Evolutionary conservation across 73 alveolate species (phyloP), one percentile per base, ranked within the genome.

Genomic region (Paramecium octaurelia): DNA sequence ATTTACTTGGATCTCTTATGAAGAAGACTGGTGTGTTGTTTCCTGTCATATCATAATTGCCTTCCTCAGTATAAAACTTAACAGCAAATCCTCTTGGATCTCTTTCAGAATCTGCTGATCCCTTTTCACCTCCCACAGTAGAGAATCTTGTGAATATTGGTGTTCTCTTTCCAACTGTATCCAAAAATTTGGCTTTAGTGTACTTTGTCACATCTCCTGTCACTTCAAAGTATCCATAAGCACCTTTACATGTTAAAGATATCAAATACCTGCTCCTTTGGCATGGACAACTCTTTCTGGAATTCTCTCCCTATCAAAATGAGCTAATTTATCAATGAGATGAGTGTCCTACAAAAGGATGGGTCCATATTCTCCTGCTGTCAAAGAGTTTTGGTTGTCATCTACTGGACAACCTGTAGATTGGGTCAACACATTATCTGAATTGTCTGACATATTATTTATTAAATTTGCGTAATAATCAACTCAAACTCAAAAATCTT

Each of bases 271-370:
- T 20, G 99, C 99, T 68, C 99, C 99, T 75, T 95, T 95, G 60
- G 99, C 99, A 86, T 96, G 99, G 92, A 96, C 99, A 59, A 96
- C 99, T 90, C 99, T 90, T 87, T 96, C 99, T 14, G 99, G 99
- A 80, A 96, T 96, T 94, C 99, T 95, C 93, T 96, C 99, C 70
- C 99, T 92, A 76, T 96, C 99, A 91, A 96, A 96, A 73, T 94
- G 94, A 35, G 99, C 99, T 8, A 96, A 95, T 85, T 96, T 96
- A 83, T 96, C 99, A 60, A 96, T 93, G 21, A 95, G 96, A 83
- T 93, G 97, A 86, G 90, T 57, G 75, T 96, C 99, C 24, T 92
- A 85, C 20, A 96, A 75, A 35, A 96, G 95, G 85, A 95, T 85
- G 57, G 99, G 99, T 75, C 99, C 99, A 46, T 95, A 70, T 31